Evolutionary conservation across 768 basidiomycete species (phyloP).

Genomic region (Mrakia hoshinonis): DNA sequence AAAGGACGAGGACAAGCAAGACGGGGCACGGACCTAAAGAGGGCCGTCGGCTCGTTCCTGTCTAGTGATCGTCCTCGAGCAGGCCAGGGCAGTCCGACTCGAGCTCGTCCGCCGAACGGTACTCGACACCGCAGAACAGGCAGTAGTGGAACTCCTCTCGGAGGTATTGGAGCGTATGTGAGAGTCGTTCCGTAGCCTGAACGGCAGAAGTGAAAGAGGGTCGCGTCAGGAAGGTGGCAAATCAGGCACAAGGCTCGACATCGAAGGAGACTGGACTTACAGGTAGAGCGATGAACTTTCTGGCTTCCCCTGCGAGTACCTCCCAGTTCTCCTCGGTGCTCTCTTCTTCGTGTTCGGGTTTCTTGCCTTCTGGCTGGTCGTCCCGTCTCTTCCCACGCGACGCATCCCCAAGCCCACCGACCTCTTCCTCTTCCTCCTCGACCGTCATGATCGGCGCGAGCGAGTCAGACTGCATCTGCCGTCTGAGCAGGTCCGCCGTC

Average conservation of each 20-base stretch:
- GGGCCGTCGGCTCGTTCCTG: no score
- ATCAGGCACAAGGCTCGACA: no score
- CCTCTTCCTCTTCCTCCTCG: constrained; percentile 14
- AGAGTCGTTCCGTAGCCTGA: constrained; percentile 63
- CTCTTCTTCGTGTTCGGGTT: neutral
- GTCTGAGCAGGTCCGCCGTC: neutral
- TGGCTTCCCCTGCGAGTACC: constrained; percentile 58
- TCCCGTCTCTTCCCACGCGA: neutral
- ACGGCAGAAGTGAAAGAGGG: constrained; percentile 25
- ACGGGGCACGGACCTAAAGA: neutral
- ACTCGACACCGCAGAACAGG: constrained; percentile 80
- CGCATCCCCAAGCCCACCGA: neutral
- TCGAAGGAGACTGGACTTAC: constrained; percentile 42
- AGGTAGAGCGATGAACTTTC: constrained; percentile 58
- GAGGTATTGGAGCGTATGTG: constrained; percentile 61
- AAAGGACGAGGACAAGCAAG: neutral
- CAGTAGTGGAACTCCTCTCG: constrained; percentile 66
- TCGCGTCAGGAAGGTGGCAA: neutral
- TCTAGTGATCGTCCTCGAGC: constrained; percentile 72
- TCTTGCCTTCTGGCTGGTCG: neutral
- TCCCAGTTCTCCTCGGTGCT: constrained; percentile 31
- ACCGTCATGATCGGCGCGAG: neutral
- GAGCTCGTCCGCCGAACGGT: constrained; percentile 56
- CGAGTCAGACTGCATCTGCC: constrained; percentile 16
- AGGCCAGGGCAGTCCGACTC: constrained; percentile 60